Conservation (phyloP, 2,329 filamentous ascomycete genomes). For the Trichoderma atroviride region DNA sequence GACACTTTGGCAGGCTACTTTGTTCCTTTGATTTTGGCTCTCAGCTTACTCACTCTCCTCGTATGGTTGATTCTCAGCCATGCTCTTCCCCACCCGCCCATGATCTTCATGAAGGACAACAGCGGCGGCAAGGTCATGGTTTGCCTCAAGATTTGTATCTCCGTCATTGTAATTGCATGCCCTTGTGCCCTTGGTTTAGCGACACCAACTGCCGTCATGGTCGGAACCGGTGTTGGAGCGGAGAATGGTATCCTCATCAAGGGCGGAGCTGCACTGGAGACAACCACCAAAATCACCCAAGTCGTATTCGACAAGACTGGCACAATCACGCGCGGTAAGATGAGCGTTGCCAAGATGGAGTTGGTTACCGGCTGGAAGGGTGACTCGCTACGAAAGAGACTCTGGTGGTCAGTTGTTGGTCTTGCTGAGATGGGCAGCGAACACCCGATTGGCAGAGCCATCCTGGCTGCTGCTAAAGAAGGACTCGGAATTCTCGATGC, state of each 20-base stretch:
- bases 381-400: slow-evolving; percentile 66
- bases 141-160: slow-evolving; percentile 95
- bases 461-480: slow-evolving; percentile 72
- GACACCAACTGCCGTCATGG: slow-evolving; percentile 97
- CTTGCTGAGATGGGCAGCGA: slow-evolving; percentile 96
- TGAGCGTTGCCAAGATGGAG: slow-evolving; percentile 79
- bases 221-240: slow-evolving; percentile 94
- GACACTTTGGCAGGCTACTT: slow-evolving; percentile 93
- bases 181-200: slow-evolving; percentile 95
- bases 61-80: slow-evolving; percentile 96
- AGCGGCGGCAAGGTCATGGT: slow-evolving; percentile 95
- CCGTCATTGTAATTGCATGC: slow-evolving; percentile 97
- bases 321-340: slow-evolving; percentile 90
- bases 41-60: slow-evolving; percentile 83
- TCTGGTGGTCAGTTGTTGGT: slow-evolving; percentile 96
- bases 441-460: slow-evolving; percentile 91
- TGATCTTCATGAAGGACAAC: slow-evolving; percentile 77
- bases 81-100: slow-evolving; percentile 77
- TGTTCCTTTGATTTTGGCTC: slow-evolving; percentile 81
- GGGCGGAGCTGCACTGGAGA: slow-evolving; percentile 89
- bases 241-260: slow-evolving; percentile 98
- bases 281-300: slow-evolving; percentile 84
- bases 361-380: slow-evolving; percentile 70
- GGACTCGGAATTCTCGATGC: slow-evolving; percentile 68
- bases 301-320: slow-evolving; percentile 96